Base-by-base conservation (phyloP, 192 early-diverging fungal genomes). In the Coemansia sp. region DNA sequence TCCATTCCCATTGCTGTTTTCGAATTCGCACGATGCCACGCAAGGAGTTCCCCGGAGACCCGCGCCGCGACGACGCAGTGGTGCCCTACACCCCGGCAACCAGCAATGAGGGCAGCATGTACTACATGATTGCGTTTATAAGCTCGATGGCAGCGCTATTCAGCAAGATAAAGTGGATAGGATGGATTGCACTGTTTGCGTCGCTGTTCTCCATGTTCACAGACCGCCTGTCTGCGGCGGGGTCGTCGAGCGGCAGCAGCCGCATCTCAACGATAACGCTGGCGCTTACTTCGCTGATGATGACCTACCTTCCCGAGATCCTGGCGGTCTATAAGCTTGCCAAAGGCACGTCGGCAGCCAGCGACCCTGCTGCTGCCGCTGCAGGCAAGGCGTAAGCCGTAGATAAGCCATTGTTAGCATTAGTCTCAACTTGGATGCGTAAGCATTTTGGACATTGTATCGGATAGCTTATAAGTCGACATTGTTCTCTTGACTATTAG, bases 141-240 rank as follows among this genome's bases (percentile, higher is more conserved):
- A 66, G 73, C 63, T 71, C 78, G 19, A 75, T 81, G 78, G 78
- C 57, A 3, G 69, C 78, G 19, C 59, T 81, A 40, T 69, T 81
- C 43, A 58, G 71, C 57, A 75, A 73, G 66, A 58, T 58, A 8
- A 75, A 72, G 63, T 68, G 65, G 62, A 56, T 72, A 38, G 78
- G 66, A 9, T 81, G 78, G 78, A 17, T 75, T 36, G 73, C 78
- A 0, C 43, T 81, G 33, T 69, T 66, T 49, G 43, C 73, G 9
- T 67, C 78, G 32, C 56, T 81, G 54, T 59, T 81, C 36, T 81
- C 73, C 9, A 29, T 64, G 13, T 81, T 81, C 48, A 72, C 62
- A 35, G 78, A 81, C 61, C 59, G 73, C 63, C 45, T 19, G n/a
- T 75, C 78, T n/a, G 72, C 77, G 7, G 22, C 66, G 8, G 54